Evolutionary conservation across 164 flowering plant genomes (phyloP), one percentile per base, ranked within the genome.

Genomic region (Magnolia changhungtana): DNA sequence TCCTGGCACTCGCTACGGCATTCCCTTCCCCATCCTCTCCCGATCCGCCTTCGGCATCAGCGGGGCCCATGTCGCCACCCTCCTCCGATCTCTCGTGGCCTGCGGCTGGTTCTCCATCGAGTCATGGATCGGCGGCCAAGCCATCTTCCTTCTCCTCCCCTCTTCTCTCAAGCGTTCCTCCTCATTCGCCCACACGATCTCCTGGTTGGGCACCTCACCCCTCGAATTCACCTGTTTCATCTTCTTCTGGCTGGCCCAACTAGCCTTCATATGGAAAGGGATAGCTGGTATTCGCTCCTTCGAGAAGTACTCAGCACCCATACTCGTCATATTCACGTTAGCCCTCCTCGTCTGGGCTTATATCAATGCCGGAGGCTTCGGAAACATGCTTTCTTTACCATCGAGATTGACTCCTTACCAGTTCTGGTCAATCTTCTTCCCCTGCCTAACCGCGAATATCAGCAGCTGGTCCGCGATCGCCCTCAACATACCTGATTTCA

Each of bases 81-180:
- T 95, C 1, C 87, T 95, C 1, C 80, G 99, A 73, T 97, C 96
- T 0, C 76, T 92, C 45, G 92, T 95, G 4, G 96, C 93, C 14
- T 92, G 98, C 63, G 99, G 99, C 0, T 95, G 99, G 99, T 95
- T 88, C 75, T 97, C 97, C 0, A 91, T 95, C 21, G 99, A 93
- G 79, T 85, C 95, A 0, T 95, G 99, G 99, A 92, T 95, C 23
- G 98, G 98, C 0, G 98, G 97, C 31, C 92, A 93, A 75, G 93
- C 99, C 0, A 89, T 95, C 69, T 93, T 86, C 81, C 82, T 92
- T 24, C 90, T 93, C 8, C 69, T 95, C 20, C 98, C 98, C 0
- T 59, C 81, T 11, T 73, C 70, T 2, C 10, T 91, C 20, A 90
- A 88, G 67, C 2, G 74, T 3, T 82, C 76, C 3, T 45, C 94